These are phyloP conservation scores for Amylocystis lapponica DNA, from an alignment of 768 basidiomycete genomes.

Conservation along the genomic window DNA sequence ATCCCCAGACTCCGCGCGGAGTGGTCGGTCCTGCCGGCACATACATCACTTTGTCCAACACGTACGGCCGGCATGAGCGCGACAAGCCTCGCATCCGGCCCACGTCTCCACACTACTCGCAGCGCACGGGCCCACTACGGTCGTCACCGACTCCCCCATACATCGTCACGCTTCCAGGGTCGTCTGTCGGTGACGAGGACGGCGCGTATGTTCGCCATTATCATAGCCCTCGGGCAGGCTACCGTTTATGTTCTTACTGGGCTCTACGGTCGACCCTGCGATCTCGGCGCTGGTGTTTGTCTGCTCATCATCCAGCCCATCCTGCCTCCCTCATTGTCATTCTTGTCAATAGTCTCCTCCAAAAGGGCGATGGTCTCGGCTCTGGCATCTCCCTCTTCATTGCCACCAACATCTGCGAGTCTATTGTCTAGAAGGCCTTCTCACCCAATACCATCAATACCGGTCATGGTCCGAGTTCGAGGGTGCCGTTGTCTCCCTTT, in stretches of 20 bases:
- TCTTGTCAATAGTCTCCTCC: conserved; percentile 96
- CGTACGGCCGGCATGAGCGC: conserved; percentile 11
- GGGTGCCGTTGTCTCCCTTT: conserved; percentile 91
- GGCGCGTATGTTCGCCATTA: conserved; percentile 71
- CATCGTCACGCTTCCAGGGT: conserved; percentile 19
- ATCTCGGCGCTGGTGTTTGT: conserved; percentile 95
- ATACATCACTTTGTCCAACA: conserved; percentile 12
- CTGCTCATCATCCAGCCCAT: conserved; percentile 95
- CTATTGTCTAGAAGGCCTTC: conserved; percentile 99
- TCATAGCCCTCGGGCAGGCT: conserved; percentile 94
- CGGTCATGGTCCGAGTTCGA: conserved; percentile 96
- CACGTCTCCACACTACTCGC: conserved; percentile 8
- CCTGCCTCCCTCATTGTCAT: conserved; percentile 93
- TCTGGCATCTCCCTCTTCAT: conserved; percentile 99
- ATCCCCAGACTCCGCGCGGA: conserved; percentile 3
- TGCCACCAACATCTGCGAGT: conserved; percentile 99
- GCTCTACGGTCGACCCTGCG: conserved; percentile 89
- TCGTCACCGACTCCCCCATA: conserved; percentile 19
- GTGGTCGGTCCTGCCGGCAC: conserved; percentile 4
- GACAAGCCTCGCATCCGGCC: conserved; percentile 10
- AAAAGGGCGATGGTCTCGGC: conserved; percentile 98
- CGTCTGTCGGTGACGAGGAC: conserved; percentile 20
- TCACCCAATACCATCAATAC: conserved; percentile 98
- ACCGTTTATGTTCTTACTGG: conserved; percentile 97
- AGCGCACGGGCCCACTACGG: conserved; percentile 7